These are phyloP conservation scores for Naganishia vishniacii DNA, from an alignment of 768 basidiomycete species.

Conservation along the genomic window DNA sequence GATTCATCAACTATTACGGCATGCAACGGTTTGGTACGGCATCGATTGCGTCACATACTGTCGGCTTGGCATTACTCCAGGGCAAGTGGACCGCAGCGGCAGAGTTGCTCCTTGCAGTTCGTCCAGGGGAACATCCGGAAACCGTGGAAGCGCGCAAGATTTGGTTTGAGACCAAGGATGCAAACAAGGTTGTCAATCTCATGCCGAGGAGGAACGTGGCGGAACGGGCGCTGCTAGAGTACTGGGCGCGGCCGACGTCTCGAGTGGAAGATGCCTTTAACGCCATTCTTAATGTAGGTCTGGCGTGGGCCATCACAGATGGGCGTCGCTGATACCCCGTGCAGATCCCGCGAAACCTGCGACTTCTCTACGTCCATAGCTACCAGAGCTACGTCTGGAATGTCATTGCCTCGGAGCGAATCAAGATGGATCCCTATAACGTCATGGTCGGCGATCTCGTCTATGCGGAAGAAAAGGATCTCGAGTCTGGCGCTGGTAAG, in stretches of 20 bases:
- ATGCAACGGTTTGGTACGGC: constrained; percentile 99
- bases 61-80: constrained; percentile 81
- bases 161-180: constrained; percentile 83
- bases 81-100: constrained; percentile 87
- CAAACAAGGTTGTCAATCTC: constrained; percentile 71
- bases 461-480: constrained; percentile 54
- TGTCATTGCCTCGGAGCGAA: constrained; percentile 87
- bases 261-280: constrained; percentile 68
- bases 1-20: constrained; percentile 98
- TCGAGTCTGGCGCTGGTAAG: constrained; percentile 41
- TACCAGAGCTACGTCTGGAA: constrained; percentile 99
- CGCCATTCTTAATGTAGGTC: constrained; percentile 69
- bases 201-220: constrained; percentile 91
- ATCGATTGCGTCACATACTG: constrained; percentile 86
- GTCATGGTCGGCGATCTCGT: constrained; percentile 88
- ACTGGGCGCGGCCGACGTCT: constrained; percentile 69
- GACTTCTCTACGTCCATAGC: constrained; percentile 96
- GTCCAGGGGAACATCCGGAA: constrained; percentile 89
- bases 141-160: constrained; percentile 75
- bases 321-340: neutral
- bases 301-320: too few species aligned
- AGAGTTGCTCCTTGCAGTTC: constrained; percentile 68
- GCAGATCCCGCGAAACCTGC: constrained; percentile 88
- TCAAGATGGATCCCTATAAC: constrained; percentile 62
- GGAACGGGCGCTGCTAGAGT: constrained; percentile 85